Conservation (phyloP, 495 filamentous ascomycete genomes). For the Delitschia confertaspora region DNA sequence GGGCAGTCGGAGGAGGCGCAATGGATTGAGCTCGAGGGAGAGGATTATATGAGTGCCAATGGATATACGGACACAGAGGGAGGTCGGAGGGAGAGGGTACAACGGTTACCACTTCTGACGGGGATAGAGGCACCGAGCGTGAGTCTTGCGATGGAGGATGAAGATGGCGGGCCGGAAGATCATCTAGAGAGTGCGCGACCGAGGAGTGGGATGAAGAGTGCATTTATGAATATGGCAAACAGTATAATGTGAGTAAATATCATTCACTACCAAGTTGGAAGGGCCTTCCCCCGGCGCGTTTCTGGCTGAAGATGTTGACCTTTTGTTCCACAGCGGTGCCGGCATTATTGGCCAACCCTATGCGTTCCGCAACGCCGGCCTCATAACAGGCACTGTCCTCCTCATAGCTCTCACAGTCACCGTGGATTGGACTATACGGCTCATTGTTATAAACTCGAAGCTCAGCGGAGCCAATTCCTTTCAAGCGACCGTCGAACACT, state of each 20-base stretch:
- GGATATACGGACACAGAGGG: slow-evolving; percentile 19
- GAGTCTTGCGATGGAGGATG: slow-evolving; percentile 58
- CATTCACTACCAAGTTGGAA: neutral
- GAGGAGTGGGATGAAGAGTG: slow-evolving; percentile 56
- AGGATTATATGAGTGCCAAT: slow-evolving; percentile 41
- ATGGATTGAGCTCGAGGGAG: slow-evolving; percentile 49
- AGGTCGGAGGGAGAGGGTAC: slow-evolving; percentile 34
- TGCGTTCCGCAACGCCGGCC: slow-evolving; percentile 81
- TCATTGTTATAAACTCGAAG: slow-evolving; percentile 95
- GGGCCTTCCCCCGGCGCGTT: neutral
- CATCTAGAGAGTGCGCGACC: slow-evolving; percentile 53
- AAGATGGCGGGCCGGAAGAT: slow-evolving; percentile 52
- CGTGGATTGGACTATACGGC: slow-evolving; percentile 92
- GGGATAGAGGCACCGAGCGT: slow-evolving; percentile 81
- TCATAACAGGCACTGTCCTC: slow-evolving; percentile 68
- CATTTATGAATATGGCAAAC: slow-evolving; percentile 99
- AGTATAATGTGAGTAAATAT: slow-evolving; percentile 61
- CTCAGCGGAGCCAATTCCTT: slow-evolving; percentile 85
- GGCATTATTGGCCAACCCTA: slow-evolving; percentile 97
- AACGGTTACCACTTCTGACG: slow-evolving; percentile 67
- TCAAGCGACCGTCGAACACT: slow-evolving; percentile 88
- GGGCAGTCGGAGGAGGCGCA: slow-evolving; percentile 33
- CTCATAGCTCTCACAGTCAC: slow-evolving; percentile 70
- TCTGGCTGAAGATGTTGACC: neutral
- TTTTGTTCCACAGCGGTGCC: slow-evolving; percentile 48